Percentiles rank a stretch among this genome's conserved stretches.
These are phyloP conservation scores for Actinomortierella wolfii DNA, from an alignment of 371 early-diverging fungal genomes.

Conservation along the genomic window DNA sequence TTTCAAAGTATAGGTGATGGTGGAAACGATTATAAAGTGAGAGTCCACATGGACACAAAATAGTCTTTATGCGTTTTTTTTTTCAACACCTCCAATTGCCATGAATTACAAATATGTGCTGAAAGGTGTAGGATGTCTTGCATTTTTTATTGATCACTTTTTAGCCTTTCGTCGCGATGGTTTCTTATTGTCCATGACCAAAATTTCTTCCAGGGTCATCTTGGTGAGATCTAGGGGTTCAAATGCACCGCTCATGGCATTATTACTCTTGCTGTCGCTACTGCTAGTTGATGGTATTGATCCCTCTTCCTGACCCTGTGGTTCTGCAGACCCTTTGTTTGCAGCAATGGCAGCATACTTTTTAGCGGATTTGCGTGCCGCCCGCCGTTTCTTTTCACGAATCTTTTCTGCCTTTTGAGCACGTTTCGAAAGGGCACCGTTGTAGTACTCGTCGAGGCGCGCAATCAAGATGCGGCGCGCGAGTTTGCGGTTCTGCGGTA, in stretches of 20 bases:
- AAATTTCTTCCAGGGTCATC: slow-evolving; percentile 21
- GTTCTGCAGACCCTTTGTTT: not conserved
- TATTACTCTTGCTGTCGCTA: too few species aligned
- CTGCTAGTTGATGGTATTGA: not conserved
- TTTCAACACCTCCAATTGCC: too few species aligned
- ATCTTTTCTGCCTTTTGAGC: slow-evolving; percentile 68
- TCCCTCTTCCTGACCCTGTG: not conserved
- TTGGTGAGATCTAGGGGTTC: slow-evolving; percentile 4
- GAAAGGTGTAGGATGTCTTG: too few species aligned
- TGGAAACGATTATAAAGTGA: too few species aligned
- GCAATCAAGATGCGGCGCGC: slow-evolving; percentile 71
- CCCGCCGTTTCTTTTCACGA: slow-evolving; percentile 60
- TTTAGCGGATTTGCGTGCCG: slow-evolving; percentile 56
- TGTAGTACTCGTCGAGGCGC: slow-evolving; percentile 72
- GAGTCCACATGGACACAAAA: too few species aligned
- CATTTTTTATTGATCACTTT: too few species aligned
- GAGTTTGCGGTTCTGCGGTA: slow-evolving; percentile 76
- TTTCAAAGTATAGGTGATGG: too few species aligned
- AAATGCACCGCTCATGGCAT: not conserved
- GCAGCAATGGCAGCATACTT: slow-evolving; percentile 49
- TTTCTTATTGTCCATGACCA: slow-evolving; percentile 29
- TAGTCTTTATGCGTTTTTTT: too few species aligned
- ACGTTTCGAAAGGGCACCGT: slow-evolving; percentile 70
- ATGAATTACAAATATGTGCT: too few species aligned
- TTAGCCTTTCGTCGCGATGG: slow-evolving; percentile 25